Evolutionary conservation across 2,329 filamentous ascomycete species (phyloP).

Genomic region (Alternaria brassicicola): DNA sequence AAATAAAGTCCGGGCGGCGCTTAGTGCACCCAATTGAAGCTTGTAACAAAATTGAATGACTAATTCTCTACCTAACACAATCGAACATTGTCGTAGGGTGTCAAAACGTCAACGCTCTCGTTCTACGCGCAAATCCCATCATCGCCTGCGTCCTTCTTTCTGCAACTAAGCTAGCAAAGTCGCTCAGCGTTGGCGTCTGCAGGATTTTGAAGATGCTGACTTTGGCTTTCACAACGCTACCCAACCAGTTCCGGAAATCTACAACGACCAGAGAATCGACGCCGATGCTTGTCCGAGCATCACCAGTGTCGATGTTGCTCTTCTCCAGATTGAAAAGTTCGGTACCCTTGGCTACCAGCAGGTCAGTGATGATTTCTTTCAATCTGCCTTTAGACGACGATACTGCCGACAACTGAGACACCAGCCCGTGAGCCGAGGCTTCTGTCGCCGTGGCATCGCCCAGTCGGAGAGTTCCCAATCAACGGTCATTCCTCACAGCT

Average conservation of each 20-base stretch:
- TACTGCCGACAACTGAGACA: background rate
- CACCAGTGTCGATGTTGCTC: background rate
- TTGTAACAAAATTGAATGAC: background rate
- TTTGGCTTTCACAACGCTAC: background rate
- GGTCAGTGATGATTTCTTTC: background rate
- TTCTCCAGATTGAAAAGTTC: background rate
- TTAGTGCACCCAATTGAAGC: background rate
- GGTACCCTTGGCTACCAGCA: background rate
- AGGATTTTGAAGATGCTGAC: slow-evolving; percentile 6
- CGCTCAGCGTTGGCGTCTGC: background rate
- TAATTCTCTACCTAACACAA: background rate
- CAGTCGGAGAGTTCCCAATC: background rate
- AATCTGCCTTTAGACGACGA: background rate
- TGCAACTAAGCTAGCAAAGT: background rate
- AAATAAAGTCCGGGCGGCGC: background rate
- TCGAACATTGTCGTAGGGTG: no score
- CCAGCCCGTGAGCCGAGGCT: background rate
- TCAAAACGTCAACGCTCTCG: no score
- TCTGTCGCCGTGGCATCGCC: background rate
- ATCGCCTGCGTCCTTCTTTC: background rate
- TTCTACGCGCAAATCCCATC: background rate
- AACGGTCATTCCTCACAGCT: background rate
- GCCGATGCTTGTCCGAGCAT: background rate
- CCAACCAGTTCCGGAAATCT: slow-evolving; percentile 6
- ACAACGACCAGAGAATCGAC: slow-evolving; percentile 8